Evolutionary conservation across 805 yeast species (phyloP), one percentile per base, ranked within the genome.

Genomic region (Myxozyma monticola): DNA sequence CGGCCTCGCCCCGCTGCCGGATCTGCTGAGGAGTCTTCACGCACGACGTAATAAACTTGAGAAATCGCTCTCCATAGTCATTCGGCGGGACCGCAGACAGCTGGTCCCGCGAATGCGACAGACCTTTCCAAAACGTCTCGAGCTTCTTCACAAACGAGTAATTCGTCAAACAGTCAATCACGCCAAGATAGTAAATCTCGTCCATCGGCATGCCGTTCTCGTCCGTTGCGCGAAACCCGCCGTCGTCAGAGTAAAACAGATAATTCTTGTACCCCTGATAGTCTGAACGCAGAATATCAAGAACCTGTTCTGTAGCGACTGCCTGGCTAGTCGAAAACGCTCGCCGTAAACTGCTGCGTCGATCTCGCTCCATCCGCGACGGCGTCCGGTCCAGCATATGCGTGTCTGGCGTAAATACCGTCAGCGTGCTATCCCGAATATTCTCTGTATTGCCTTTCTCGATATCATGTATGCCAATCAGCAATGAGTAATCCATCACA

Each of bases 401-500:
- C 20, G 62, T 53, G 20, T 60, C 65, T 2, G 72, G 73, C 26
- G 44, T 65, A 44, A 65, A 68, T 29, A 69, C 68, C 21, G 65
- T 64, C 48, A 68, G 47, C 28, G 70, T 66, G 29, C 59, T 51
- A 40, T 68, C 67, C 12, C 73, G 65, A 17, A 68, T 65, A 36
- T 62, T 62, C 49, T 67, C 71, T 21, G 76, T 73, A 51, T 79
- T 79, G 1, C 84, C 87, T 55, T 75, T 73, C 25, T 74, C 73
- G 54, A 84, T 71, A 64, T 90, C 93, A 65, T 88, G 97, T 28
- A 90, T 76, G 0, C 99, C 99, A 38, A 95, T 70, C 41, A 93
- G 71, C 54, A 93, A 73, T 0, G 97, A 89, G 68, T 95, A 93
- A 67, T 93, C 99, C 99, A 93, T 93, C 30, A 88, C 90, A 60